Conservation (phyloP, 2,329 filamentous ascomycete species). For the Neofusicoccum umdonicola region DNA sequence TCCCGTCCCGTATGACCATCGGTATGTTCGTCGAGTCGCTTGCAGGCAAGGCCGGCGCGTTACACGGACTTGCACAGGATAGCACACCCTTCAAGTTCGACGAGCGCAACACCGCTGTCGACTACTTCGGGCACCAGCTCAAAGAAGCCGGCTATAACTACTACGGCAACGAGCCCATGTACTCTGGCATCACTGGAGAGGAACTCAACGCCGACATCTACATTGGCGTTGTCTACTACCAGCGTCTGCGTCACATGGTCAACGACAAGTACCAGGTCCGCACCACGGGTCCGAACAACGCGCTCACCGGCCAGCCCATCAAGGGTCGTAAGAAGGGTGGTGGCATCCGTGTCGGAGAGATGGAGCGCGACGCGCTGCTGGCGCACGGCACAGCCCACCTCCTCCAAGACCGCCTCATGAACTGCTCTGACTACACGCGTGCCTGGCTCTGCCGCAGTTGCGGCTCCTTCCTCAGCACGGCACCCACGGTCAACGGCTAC, state of each 20-base stretch:
- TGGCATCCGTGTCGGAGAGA: slow-evolving; percentile 98
- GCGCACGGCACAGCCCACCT: slow-evolving; percentile 95
- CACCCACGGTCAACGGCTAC: slow-evolving; percentile 64
- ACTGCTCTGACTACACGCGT: slow-evolving; percentile 90
- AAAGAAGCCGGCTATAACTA: slow-evolving; percentile 96
- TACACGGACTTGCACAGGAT: slow-evolving; percentile 95
- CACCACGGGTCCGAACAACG: slow-evolving; percentile 89
- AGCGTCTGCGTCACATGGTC: slow-evolving; percentile 97
- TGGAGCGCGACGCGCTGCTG: slow-evolving; percentile 94
- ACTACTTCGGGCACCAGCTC: slow-evolving; percentile 95
- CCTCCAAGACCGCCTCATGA: slow-evolving; percentile 91
- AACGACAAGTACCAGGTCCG: slow-evolving; percentile 99
- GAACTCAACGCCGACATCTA: slow-evolving; percentile 95
- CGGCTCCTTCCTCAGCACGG: slow-evolving; percentile 85
- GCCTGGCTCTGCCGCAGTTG: slow-evolving; percentile 88
- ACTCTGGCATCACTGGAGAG: slow-evolving; percentile 92
- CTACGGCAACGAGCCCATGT: slow-evolving; percentile 98
- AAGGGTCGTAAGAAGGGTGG: slow-evolving; percentile 95
- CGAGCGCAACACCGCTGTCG: slow-evolving; percentile 84
- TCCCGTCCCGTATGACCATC: slow-evolving; percentile 99
- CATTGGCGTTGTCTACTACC: slow-evolving; percentile 96
- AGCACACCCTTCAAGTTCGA: slow-evolving; percentile 93
- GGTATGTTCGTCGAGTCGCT: slow-evolving; percentile 99
- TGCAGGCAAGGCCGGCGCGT: slow-evolving; percentile 87
- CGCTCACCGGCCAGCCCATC: slow-evolving; percentile 90